Conservation (phyloP, 352 stramenopile genomes). For the Globisporangium abappressorium region DNA sequence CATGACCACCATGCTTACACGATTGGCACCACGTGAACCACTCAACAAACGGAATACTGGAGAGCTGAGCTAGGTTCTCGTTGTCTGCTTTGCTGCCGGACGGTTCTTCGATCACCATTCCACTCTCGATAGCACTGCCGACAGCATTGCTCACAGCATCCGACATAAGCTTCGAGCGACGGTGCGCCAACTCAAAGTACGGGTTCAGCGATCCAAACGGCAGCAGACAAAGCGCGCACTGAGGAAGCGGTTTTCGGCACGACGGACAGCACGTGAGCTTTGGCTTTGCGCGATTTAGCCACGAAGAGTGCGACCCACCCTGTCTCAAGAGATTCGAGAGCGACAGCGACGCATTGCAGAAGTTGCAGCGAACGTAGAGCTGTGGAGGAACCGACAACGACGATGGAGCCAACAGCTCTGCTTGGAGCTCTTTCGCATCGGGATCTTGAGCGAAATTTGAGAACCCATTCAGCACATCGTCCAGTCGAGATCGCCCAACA, state of each 20-base stretch:
- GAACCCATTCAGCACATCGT: conserved; percentile 84
- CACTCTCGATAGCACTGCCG: conserved; percentile 27
- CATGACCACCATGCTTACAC: conserved; percentile 89
- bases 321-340: conserved; percentile 85
- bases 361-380: conserved; percentile 94
- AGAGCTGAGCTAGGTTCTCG: conserved; percentile 87
- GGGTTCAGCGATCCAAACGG: conserved; percentile 93
- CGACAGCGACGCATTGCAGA: conserved; percentile 89
- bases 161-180: conserved; percentile 58
- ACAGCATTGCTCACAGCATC: conserved; percentile 45
- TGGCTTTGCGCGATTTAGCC: conserved; percentile 85
- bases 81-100: conserved; percentile 51
- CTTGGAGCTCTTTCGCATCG: conserved; percentile 43
- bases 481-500: conserved; percentile 86
- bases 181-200: conserved; percentile 92
- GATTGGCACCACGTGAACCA: conserved; percentile 95
- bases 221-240: conserved; percentile 92
- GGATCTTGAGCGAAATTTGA: conserved; percentile 49
- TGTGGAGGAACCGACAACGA: conserved; percentile 73
- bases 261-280: conserved; percentile 90
- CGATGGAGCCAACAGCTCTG: conserved; percentile 41
- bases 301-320: conserved; percentile 89
- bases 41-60: conserved; percentile 93
- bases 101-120: conserved; percentile 51
- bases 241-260: conserved; percentile 91